Evolutionary conservation across 768 basidiomycete genomes (phyloP).

Genomic region (Exidia glandulosa): DNA sequence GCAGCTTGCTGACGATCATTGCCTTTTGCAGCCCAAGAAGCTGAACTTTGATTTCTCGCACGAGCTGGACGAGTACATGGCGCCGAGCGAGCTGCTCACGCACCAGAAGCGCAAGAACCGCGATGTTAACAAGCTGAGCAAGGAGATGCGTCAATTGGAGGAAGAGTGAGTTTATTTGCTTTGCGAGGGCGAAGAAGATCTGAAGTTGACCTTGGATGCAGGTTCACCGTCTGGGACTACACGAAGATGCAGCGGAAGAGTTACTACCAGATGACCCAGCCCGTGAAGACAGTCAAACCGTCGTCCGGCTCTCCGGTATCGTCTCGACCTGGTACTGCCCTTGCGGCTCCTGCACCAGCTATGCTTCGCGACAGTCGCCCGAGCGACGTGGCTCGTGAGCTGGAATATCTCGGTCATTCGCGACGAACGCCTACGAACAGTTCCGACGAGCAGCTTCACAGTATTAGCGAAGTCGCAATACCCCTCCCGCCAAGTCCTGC

Average conservation of each 20-base stretch:
- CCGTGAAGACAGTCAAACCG: not conserved
- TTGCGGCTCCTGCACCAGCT: not conserved
- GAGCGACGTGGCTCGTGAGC: not conserved
- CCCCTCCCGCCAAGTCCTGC: not conserved
- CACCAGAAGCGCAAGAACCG: conserved; percentile 84
- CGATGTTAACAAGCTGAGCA: conserved; percentile 79
- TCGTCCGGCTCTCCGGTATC: not conserved
- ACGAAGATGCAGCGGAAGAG: conserved; percentile 24
- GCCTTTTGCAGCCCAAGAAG: conserved; percentile 65
- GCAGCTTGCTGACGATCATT: not conserved
- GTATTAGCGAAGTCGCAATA: not conserved
- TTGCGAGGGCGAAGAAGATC: not conserved
- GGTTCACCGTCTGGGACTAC: conserved; percentile 28
- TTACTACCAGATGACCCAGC: conserved; percentile 21
- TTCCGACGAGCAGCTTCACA: not conserved
- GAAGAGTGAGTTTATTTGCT: conserved; percentile 54
- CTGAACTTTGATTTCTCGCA: conserved; percentile 98
- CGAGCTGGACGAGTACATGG: conserved; percentile 91
- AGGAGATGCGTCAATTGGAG: conserved; percentile 85
- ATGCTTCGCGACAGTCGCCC: not conserved
- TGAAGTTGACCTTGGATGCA: not conserved
- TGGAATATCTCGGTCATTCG: not conserved
- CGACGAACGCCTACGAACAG: not conserved
- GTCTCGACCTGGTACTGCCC: not conserved
- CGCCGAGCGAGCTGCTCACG: conserved; percentile 97